Evolutionary conservation across 306 rosid genomes (phyloP), one percentile per base, ranked within the genome.

Genomic region (Cucurbita argyrosperma): DNA sequence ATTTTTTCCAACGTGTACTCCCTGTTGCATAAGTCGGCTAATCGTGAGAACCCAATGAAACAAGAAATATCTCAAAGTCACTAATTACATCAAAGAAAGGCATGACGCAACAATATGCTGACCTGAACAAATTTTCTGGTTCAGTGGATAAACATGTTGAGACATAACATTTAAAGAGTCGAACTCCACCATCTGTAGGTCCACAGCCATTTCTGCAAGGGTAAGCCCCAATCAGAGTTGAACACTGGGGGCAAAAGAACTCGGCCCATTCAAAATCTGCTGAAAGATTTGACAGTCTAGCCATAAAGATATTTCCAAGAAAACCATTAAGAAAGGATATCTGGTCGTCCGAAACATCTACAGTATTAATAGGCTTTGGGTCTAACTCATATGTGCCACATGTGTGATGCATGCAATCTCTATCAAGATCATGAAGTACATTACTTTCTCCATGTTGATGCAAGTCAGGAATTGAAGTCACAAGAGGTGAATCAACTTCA

Each of bases 291-390:
- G 94, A 89, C 55, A 83, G 84, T 76, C 90, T 89, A 65, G 91
- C 95, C 95, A 94, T 94, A 85, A 94, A 94, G 62, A 86, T 73
- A 81, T 88, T 95, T 81, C 84, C 98, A 85, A 94, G 96, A 83
- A 80, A 91, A 55, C 97, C 97, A 79, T 91, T 88, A 67, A 90
- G 88, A 18, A 94, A 81, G n/a, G 88, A 76, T 73, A 83, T 84
- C 61, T 86, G 89, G 77, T 82, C 82, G 57, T 65, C 88, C 72
- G 74, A 75, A 51, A 89, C 76, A 83, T 85, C 84, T 23, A 39
- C n/a, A 43, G 62, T 77, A 61, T 79, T 60, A 37, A 67, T 43
- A 46, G 83, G 72, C 54, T 75, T 77, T 70, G 39, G 56, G 72
- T 77, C 76, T 73, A 79, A 75, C 39, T 66, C n/a, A 55, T 39